Base-by-base conservation (phyloP, 352 stramenopile species). In the Pythium folliculosum region DNA sequence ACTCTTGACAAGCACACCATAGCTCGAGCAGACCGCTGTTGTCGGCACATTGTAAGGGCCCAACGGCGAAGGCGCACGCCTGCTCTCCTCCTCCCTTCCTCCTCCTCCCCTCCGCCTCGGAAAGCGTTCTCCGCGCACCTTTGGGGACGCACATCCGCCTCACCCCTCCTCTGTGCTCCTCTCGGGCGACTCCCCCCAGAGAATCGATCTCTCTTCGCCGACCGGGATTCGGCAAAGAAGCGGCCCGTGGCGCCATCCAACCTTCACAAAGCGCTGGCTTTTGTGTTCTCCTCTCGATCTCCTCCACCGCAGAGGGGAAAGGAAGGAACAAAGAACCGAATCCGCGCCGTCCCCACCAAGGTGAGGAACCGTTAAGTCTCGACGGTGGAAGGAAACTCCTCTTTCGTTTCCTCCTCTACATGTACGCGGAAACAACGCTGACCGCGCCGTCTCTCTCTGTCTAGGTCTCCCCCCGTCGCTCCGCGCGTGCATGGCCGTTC, bases 1-100 rank as follows among this genome's bases (percentile, higher is more conserved):
- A 22, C 43, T 22, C 43, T n/a, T 49, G 43, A 49, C 19, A 9
- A 32, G 27, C 6, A 49, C 14, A 49, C 14, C 14, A 22, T 49
- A 13, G 43, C 43, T 43, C 37, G 4, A 43, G 37, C 37, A 7
- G 37, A 43, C 17, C 10, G 10, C 25, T 40, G 49, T 56, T 56
- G 49, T 56, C 49, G 49, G 49, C 49, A 56, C 25, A 56, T 56
- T 43, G 49, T 56, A 38, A 56, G 49, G 25, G 27, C 49, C 27
- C 17, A 2, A 22, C 43, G 19, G 43, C 43, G 17, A 49, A 5
- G 10, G 43, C 43, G 13, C 12, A 22, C 25, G 23, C 16, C 49
- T 56, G n/a, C 49, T 13, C 49, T 40, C 49, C 49, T 55, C 49
- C 49, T 55, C 25, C 16, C 49, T 8, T 49, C 7, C 43, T 2